A percentile compares a stretch with the other conserved stretches of the same genome.
Evolutionary conservation across 2,329 filamentous ascomycete species (phyloP).

Genomic region (Blastomyces parvus): DNA sequence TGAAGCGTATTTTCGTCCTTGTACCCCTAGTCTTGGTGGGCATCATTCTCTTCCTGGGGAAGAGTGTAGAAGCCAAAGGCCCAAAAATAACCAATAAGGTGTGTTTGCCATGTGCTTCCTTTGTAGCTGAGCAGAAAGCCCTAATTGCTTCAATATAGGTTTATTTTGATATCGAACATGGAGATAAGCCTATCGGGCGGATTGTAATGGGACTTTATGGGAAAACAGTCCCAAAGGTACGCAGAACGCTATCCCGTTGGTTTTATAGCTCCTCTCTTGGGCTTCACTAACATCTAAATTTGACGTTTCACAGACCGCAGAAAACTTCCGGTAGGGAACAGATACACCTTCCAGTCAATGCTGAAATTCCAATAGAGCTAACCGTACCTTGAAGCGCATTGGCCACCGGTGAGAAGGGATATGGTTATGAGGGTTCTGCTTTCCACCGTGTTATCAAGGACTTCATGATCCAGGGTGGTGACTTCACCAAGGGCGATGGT

Average conservation of each 20-base stretch:
- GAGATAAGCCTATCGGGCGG: constrained; percentile 51
- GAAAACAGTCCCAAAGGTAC: constrained; percentile 57
- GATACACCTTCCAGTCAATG: neutral
- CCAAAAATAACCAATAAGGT: constrained; percentile 94
- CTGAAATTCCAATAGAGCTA: neutral
- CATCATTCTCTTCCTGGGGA: constrained; percentile 63
- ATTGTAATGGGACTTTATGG: constrained; percentile 58
- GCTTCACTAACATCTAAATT: neutral
- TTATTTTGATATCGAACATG: constrained; percentile 57
- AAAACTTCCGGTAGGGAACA: constrained; percentile 50
- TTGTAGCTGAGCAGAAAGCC: neutral
- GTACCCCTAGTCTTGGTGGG: constrained; percentile 68
- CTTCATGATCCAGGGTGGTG: constrained; percentile 63
- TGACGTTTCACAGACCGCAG: constrained; percentile 43
- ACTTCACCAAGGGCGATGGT: constrained; percentile 56
- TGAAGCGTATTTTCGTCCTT: constrained; percentile 61
- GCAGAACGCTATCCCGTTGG: constrained; percentile 7
- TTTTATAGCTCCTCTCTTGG: constrained; percentile 15
- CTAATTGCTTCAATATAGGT: constrained; percentile 34
- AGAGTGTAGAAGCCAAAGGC: constrained; percentile 69
- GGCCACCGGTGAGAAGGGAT: constrained; percentile 58
- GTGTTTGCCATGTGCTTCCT: neutral
- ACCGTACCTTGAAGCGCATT: constrained; percentile 36
- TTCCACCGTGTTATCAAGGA: constrained; percentile 63
- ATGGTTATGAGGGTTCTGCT: constrained; percentile 55